Percentiles rank a stretch among this genome's conserved stretches.
phyloP scores from a whole-genome alignment of 345 rosid genomes.

The Euclidium syriacum region DNA sequence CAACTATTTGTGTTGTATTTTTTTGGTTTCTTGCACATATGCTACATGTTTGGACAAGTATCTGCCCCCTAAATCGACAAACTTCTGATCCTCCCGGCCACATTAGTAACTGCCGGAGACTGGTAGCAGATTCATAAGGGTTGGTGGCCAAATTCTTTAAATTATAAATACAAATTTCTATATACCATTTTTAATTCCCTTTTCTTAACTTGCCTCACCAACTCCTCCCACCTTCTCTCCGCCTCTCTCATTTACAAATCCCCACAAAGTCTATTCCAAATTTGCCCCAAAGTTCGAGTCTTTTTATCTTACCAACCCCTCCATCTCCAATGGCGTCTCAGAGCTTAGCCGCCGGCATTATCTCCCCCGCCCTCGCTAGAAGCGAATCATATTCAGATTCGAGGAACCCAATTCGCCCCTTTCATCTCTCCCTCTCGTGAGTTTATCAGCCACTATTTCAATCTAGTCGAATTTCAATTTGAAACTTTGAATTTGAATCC shows the following conservation, averaged over 20 bases:
- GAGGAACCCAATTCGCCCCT: slow-evolving; percentile 15
- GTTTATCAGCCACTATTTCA: background rate
- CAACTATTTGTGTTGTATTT: too few relatives aligned
- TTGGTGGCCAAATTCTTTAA: background rate
- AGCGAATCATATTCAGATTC: slow-evolving; percentile 5
- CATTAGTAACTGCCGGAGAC: too few relatives aligned
- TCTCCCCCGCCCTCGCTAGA: background rate
- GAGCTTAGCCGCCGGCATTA: slow-evolving; percentile 14
- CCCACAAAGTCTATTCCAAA: too few relatives aligned
- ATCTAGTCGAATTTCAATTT: too few relatives aligned
- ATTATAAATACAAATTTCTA: too few relatives aligned
- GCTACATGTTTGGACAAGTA: too few relatives aligned
- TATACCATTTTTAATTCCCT: background rate
- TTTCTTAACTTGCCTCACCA: slow-evolving; percentile 7
- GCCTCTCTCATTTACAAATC: slow-evolving; percentile 3
- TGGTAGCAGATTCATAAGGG: background rate
- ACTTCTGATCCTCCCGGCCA: background rate
- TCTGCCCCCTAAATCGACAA: background rate
- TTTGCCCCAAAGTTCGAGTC: background rate
- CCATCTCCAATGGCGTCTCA: slow-evolving; percentile 28
- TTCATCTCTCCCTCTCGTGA: slow-evolving; percentile 32
- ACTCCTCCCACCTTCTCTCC: slow-evolving; percentile 20
- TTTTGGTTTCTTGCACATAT: too few relatives aligned
- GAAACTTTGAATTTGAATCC: too few relatives aligned
- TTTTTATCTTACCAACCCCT: slow-evolving; percentile 25